These are phyloP conservation scores for Cyclotella cryptica DNA, from an alignment of 108 stramenopile genomes.

Conservation along the genomic window DNA sequence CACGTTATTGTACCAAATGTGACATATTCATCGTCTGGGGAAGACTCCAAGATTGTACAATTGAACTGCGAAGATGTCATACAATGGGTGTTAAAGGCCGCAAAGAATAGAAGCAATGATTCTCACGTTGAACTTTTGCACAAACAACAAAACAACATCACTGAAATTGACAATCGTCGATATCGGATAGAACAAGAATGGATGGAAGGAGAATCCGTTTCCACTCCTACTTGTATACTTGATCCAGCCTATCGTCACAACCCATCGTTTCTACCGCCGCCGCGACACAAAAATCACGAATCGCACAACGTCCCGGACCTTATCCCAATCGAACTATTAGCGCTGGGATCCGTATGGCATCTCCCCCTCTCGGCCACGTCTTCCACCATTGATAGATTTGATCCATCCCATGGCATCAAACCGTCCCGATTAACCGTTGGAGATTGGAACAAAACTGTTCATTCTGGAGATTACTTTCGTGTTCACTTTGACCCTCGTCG, in stretches of 20 bases:
- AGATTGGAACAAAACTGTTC: conserved; percentile 52
- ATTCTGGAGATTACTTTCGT: conserved; percentile 77
- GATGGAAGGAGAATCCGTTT: conserved; percentile 29
- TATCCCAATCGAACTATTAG: conserved; percentile 61
- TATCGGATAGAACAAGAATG: conserved; percentile 32
- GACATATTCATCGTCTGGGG: not conserved
- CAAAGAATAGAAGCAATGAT: conserved; percentile 1
- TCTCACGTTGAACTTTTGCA: not conserved
- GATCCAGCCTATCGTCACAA: conserved; percentile 54
- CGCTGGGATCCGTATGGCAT: conserved; percentile 81
- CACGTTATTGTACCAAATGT: conserved; percentile 46
- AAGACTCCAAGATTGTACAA: not conserved
- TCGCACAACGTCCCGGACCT: conserved; percentile 25
- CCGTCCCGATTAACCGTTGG: conserved; percentile 61
- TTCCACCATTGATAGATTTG: conserved; percentile 40
- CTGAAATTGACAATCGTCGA: not conserved
- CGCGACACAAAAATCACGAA: conserved; percentile 9
- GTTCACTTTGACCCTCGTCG: conserved; percentile 82
- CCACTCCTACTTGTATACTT: conserved; percentile 21
- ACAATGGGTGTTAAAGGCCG: conserved; percentile 36
- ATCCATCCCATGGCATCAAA: conserved; percentile 56
- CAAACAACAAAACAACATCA: not conserved
- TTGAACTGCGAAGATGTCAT: conserved; percentile 38
- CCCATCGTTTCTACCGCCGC: conserved; percentile 21
- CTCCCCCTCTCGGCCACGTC: conserved; percentile 42